Conservation (phyloP, 371 early-diverging fungal species). For the Zychaea mexicana region DNA sequence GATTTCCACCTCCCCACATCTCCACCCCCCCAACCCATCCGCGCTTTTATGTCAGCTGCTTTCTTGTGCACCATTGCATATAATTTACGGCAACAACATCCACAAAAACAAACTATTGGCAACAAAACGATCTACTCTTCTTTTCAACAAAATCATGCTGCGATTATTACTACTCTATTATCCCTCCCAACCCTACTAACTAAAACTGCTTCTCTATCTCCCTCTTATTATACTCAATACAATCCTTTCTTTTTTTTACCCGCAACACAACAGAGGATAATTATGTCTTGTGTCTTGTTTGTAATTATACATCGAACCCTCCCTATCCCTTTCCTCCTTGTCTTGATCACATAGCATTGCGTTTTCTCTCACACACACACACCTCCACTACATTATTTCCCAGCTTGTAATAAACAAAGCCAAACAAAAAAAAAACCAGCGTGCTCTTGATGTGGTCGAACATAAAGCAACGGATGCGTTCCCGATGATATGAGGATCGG, state of each 20-base stretch:
- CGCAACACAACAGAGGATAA: too few relatives aligned
- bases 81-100: background rate
- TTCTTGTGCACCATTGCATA: background rate
- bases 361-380: too few relatives aligned
- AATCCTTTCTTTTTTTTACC: background rate
- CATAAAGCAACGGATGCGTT: background rate
- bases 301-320: too few relatives aligned
- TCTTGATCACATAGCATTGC: too few relatives aligned
- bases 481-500: conserved; percentile 5
- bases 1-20: background rate
- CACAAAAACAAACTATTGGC: background rate
- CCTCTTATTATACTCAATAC: background rate
- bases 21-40: too few relatives aligned
- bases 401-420: too few relatives aligned
- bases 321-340: too few relatives aligned
- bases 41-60: conserved; percentile 1
- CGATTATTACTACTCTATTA: background rate
- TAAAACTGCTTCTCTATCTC: background rate
- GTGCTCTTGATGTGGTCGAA: background rate
- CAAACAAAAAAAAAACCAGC: background rate
- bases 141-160: too few relatives aligned
- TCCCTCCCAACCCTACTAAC: background rate
- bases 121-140: background rate
- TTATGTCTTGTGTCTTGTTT: too few relatives aligned
- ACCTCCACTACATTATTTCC: too few relatives aligned